Evolutionary conservation across 2,329 filamentous ascomycete species (phyloP).

Genomic region (Biscogniauxia sp.): DNA sequence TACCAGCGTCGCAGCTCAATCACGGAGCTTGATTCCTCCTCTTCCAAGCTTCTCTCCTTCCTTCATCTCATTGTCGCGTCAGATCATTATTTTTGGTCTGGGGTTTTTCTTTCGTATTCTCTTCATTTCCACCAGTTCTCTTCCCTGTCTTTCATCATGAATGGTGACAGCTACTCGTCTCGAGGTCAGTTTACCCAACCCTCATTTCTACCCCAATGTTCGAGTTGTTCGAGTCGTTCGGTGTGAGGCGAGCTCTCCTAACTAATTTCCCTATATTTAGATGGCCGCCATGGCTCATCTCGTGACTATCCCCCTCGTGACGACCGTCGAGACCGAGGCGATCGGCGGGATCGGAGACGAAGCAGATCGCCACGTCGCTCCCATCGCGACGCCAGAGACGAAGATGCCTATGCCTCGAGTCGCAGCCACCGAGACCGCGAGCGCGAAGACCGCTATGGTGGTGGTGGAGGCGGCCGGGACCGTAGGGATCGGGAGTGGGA

Average conservation of each 20-base stretch:
- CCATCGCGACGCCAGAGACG: constrained; percentile 70
- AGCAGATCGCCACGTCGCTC: constrained; percentile 76
- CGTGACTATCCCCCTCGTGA: constrained; percentile 54
- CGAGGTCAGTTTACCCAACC: constrained; percentile 57
- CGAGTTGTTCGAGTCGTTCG: constrained; percentile 10
- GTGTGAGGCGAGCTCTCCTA: not conserved
- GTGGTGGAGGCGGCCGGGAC: constrained; percentile 43
- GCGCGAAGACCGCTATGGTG: constrained; percentile 86
- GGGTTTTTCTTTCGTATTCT: constrained; percentile 1
- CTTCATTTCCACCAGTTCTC: not conserved
- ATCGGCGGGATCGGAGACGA: constrained; percentile 56
- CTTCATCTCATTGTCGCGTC: constrained; percentile 2
- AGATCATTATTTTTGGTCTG: constrained; percentile 7
- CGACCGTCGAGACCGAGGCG: constrained; percentile 39
- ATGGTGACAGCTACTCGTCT: constrained; percentile 79
- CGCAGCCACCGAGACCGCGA: constrained; percentile 90
- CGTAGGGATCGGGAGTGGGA: constrained; percentile 59
- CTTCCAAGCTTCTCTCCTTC: constrained; percentile 6
- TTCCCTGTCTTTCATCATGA: constrained; percentile 55
- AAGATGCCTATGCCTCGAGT: constrained; percentile 78
- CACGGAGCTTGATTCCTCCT: constrained; percentile 19
- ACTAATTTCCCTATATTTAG: constrained; percentile 24
- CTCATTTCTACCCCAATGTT: constrained; percentile 21
- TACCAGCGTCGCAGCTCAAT: constrained; percentile 28
- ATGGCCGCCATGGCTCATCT: constrained; percentile 51